Evolutionary conservation across 257 asterid genomes (phyloP).

Genomic region (Marsdenia floribunda): DNA sequence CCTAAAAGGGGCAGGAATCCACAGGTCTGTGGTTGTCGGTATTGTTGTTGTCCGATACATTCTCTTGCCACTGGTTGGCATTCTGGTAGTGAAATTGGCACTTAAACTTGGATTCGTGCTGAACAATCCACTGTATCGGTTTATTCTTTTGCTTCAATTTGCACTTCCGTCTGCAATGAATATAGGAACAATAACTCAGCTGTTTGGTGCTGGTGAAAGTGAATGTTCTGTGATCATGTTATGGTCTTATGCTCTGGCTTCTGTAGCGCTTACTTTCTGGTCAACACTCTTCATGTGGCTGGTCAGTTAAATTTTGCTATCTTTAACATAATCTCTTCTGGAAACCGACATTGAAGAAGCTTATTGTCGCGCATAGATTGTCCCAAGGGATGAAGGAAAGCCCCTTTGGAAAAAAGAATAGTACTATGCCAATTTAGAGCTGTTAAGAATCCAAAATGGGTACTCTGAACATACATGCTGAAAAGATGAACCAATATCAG

Average conservation of each 20-base stretch:
- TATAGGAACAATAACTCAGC: slow-evolving; percentile 82
- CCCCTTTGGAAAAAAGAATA: background rate
- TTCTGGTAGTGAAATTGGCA: slow-evolving; percentile 60
- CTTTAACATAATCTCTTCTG: background rate
- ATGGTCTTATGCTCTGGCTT: slow-evolving; percentile 68
- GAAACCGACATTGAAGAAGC: background rate
- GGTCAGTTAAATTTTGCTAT: background rate
- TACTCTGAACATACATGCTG: too few species aligned
- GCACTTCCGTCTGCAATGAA: slow-evolving; percentile 92
- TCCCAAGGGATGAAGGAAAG: background rate
- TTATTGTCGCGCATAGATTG: background rate
- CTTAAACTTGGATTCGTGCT: slow-evolving; percentile 47
- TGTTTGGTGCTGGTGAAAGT: slow-evolving; percentile 74
- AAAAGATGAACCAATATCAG: too few species aligned
- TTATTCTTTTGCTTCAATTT: slow-evolving; percentile 76
- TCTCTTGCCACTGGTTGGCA: slow-evolving; percentile 61
- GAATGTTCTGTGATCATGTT: slow-evolving; percentile 82
- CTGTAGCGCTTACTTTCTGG: slow-evolving; percentile 66
- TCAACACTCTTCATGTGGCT: slow-evolving; percentile 62
- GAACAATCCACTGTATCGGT: slow-evolving; percentile 54
- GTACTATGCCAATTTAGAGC: background rate
- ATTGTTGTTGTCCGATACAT: slow-evolving; percentile 57
- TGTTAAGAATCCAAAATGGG: too few species aligned
- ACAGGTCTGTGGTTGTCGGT: slow-evolving; percentile 48
- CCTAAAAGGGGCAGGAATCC: slow-evolving; percentile 50